Base-by-base conservation (phyloP, 257 asterid species). In the Nicotiana knightiana region DNA sequence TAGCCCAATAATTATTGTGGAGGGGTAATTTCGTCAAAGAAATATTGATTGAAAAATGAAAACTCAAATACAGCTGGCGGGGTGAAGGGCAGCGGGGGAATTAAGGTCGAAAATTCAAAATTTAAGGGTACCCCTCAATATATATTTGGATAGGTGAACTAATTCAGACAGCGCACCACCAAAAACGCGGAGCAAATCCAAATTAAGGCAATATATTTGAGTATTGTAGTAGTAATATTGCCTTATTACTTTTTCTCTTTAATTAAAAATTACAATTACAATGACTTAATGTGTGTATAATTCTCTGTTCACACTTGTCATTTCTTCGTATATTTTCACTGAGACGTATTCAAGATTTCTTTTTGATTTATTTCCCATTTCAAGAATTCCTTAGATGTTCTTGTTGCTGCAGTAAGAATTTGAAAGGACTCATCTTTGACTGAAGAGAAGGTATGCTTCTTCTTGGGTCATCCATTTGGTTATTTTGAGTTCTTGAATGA, bases 21-120 rank as follows among this genome's bases (percentile, higher is more conserved):
- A 73, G 33, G 79, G 79, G 79, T 43, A 73, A 18, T 17, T 37
- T 24, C 32, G 79, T 43, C 35, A 13, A 15, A 73, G 8, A 2
- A 67, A 9, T 11, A 39, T 10, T n/a, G 70, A 26, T 32, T 32
- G 15, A 26, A 64, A 67, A 6, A 7, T 43, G 51, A 43, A 43
- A 43, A 43, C 51, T 26, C 16, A 67, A 67, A 15, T 11, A 53
- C 58, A 67, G 39, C 76, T n/a, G 85, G 89, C 87, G 92, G 51
- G 51, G 48, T 43, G 48, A 43, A 43, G 51, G 51, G 11, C 12
- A 43, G 67, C 67, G 67, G 91, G 86, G 93, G 87, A 65, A 90
- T 75, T 86, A 84, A 3, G 54, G 9, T 28, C 1, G 85, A 88
- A 88, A 89, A 86, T 87, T 88, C 66, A 51, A 85, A 89, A 73